Evolutionary conservation across 2,329 filamentous ascomycete genomes (phyloP).

Genomic region (Hymenoscyphus scutula): DNA sequence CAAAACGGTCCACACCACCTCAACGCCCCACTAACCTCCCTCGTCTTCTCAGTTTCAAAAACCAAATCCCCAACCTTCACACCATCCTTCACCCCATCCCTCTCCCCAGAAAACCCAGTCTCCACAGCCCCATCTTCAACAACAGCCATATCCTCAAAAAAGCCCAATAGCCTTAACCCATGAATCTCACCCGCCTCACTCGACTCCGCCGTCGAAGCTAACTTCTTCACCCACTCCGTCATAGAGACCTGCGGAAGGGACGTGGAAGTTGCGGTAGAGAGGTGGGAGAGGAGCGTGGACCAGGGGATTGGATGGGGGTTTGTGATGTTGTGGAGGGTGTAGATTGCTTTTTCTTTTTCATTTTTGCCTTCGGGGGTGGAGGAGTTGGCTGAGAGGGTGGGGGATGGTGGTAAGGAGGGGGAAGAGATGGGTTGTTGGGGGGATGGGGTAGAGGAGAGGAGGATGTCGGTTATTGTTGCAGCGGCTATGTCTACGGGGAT

Average conservation of each 20-base stretch:
- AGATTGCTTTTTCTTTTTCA: conserved; percentile 8
- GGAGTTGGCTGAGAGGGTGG: background rate
- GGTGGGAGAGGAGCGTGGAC: conserved; percentile 14
- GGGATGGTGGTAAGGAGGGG: background rate
- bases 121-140: background rate
- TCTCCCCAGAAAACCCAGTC: background rate
- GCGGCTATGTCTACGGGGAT: conserved; percentile 31
- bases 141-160: conserved; percentile 30
- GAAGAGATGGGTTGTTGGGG: background rate
- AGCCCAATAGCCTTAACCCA: conserved; percentile 26
- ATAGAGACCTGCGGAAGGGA: conserved; percentile 21
- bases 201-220: conserved; percentile 15
- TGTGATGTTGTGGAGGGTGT: conserved; percentile 31
- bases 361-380: background rate
- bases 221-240: conserved; percentile 23
- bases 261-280: background rate
- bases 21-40: conserved; percentile 18
- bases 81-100: background rate
- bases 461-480: conserved; percentile 20
- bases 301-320: conserved; percentile 28
- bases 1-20: conserved; percentile 23
- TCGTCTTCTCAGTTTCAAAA: conserved; percentile 28
- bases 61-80: conserved; percentile 15
- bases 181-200: conserved; percentile 17
- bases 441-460: background rate